Conservation (phyloP, 2,329 filamentous ascomycete species). For the Talaromyces sp. region DNA sequence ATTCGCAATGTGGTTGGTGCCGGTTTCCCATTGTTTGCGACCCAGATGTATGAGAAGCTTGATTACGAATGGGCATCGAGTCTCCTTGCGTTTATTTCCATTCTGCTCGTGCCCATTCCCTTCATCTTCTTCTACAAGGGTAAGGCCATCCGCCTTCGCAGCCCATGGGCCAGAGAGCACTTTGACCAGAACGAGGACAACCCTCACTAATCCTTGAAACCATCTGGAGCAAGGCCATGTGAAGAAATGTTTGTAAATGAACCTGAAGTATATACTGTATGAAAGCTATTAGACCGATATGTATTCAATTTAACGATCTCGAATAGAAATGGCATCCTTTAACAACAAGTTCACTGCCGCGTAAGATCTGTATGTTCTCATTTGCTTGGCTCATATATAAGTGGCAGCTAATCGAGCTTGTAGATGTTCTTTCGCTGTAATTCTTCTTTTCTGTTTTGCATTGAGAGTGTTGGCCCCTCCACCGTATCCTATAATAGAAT, state of each 20-base stretch:
- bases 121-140: constrained; percentile 44
- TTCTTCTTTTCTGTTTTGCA: background rate
- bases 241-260: too few relatives aligned
- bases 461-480: constrained; percentile 1
- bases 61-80: constrained; percentile 43
- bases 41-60: constrained; percentile 40
- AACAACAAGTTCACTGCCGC: too few relatives aligned
- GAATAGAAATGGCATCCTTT: too few relatives aligned
- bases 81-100: constrained; percentile 41
- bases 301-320: background rate
- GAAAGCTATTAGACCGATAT: too few relatives aligned
- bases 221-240: background rate
- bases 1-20: constrained; percentile 62
- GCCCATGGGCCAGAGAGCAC: constrained; percentile 33
- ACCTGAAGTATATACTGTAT: background rate
- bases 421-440: constrained; percentile 7
- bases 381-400: background rate
- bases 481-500: constrained; percentile 1
- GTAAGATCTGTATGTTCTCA: too few relatives aligned
- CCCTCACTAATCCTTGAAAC: constrained; percentile 22
- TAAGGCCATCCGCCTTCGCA: constrained; percentile 30
- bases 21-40: constrained; percentile 37
- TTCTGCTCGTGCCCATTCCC: constrained; percentile 41
- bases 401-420: constrained; percentile 5
- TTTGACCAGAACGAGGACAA: constrained; percentile 31